phyloP scores from a whole-genome alignment of 176 grass and related monocot genomes.

The Rhynchospora breviuscula region DNA sequence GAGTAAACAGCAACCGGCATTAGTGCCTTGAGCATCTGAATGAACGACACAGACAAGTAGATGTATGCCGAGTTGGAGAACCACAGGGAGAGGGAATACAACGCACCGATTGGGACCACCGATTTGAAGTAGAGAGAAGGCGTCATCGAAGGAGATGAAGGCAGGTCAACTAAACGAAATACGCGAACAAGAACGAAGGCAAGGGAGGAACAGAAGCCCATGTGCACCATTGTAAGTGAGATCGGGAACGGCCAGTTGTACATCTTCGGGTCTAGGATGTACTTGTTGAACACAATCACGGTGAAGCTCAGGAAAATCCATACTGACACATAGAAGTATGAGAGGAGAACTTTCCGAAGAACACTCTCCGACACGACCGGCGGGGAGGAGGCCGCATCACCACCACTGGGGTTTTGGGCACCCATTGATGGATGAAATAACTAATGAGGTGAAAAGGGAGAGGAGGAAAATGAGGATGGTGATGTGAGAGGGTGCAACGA shows the following conservation, averaged over 20 bases:
- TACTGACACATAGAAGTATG: slow-evolving; percentile 38
- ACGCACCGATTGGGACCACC: slow-evolving; percentile 45
- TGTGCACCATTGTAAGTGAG: slow-evolving; percentile 49
- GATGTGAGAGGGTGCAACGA: background rate
- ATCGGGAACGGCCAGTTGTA: slow-evolving; percentile 55
- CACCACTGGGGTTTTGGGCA: background rate
- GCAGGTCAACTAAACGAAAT: slow-evolving; percentile 34
- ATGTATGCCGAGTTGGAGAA: slow-evolving; percentile 57
- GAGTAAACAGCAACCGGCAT: slow-evolving; percentile 57
- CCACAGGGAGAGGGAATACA: slow-evolving; percentile 48
- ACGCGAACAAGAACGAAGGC: slow-evolving; percentile 33
- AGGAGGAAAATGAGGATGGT: background rate
- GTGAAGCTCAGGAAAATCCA: slow-evolving; percentile 52
- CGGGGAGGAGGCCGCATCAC: background rate
- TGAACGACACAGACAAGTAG: slow-evolving; percentile 56
- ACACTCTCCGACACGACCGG: slow-evolving; percentile 18
- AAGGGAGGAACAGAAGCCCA: slow-evolving; percentile 43
- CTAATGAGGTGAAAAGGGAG: background rate
- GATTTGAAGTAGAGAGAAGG: slow-evolving; percentile 31
- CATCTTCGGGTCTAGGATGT: slow-evolving; percentile 54
- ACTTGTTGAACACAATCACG: slow-evolving; percentile 55
- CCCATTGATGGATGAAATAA: background rate
- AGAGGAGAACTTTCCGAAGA: slow-evolving; percentile 35
- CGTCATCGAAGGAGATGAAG: slow-evolving; percentile 34
- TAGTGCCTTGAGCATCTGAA: slow-evolving; percentile 58